Percentiles rank a stretch among this genome's conserved stretches.
These are phyloP conservation scores for Elaeis guineensis DNA, from an alignment of 176 grass and related monocot genomes.

Conservation along the genomic window DNA sequence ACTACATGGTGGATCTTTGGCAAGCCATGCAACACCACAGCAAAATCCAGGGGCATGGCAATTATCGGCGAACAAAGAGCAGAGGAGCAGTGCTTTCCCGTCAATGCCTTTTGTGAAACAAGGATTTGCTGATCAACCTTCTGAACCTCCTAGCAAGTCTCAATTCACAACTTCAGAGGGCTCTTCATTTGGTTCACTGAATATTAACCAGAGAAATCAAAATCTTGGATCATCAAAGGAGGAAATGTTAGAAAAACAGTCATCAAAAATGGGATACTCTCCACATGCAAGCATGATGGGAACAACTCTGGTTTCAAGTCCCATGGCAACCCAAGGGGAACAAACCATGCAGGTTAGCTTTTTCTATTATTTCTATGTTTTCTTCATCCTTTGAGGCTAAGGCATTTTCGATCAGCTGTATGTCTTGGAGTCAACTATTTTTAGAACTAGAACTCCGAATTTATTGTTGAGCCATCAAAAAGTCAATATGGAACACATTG, in stretches of 20 bases:
- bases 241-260: conserved; percentile 31
- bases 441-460: too few species aligned
- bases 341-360: conserved; percentile 49
- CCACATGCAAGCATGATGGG: conserved; percentile 24
- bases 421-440: too few species aligned
- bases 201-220: conserved; percentile 50
- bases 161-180: conserved; percentile 1
- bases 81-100: conserved; percentile 36
- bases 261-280: conserved; percentile 19
- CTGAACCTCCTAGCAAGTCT: conserved; percentile 21
- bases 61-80: conserved; percentile 42
- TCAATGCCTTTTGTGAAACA: conserved; percentile 44
- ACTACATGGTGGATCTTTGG: background rate
- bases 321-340: conserved; percentile 36
- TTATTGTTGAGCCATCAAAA: too few species aligned
- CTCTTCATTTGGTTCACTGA: conserved; percentile 32
- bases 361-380: conserved; percentile 15
- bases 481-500: too few species aligned
- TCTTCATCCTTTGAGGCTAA: too few species aligned
- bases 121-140: conserved; percentile 33
- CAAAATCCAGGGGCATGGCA: conserved; percentile 36
- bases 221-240: conserved; percentile 35
- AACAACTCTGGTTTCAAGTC: conserved; percentile 36
- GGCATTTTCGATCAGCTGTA: too few species aligned
- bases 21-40: conserved; percentile 20